Evolutionary conservation across 352 stramenopile species (phyloP).

Genomic region (Phytophthora vignae): DNA sequence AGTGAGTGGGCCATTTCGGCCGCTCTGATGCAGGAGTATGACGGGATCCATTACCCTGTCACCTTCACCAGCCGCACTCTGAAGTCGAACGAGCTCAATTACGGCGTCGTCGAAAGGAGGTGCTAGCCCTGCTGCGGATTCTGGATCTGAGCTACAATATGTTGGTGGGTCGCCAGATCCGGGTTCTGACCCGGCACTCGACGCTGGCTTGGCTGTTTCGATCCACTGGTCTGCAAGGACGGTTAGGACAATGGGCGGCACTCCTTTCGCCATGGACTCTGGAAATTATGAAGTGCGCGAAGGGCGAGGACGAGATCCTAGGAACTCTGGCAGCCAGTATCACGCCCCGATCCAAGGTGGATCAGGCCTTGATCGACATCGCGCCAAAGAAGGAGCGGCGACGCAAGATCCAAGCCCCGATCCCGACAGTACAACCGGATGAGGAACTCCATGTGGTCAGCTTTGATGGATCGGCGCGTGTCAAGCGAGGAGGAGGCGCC

Average conservation of each 20-base stretch:
- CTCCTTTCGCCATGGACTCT: neutral
- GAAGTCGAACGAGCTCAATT: too few species aligned
- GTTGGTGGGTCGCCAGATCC: conserved; percentile 3
- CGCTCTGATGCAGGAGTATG: too few species aligned
- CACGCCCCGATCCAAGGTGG: neutral
- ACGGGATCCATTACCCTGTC: too few species aligned
- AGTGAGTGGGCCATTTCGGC: too few species aligned
- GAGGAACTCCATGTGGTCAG: neutral
- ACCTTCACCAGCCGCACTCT: too few species aligned
- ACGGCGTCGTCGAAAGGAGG: too few species aligned
- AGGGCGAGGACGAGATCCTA: conserved; percentile 9
- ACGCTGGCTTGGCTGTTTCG: conserved; percentile 10
- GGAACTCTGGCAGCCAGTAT: conserved; percentile 1
- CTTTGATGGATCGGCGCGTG: conserved; percentile 4
- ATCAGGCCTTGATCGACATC: neutral
- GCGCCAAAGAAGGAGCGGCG: conserved; percentile 2
- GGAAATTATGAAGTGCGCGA: neutral
- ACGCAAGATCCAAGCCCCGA: neutral
- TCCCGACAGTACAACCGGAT: too few species aligned
- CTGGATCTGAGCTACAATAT: too few species aligned
- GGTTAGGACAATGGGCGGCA: conserved; percentile 2
- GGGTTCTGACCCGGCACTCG: conserved; percentile 1
- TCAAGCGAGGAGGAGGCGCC: conserved; percentile 5
- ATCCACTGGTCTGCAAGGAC: neutral
- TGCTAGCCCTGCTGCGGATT: too few species aligned